Conservation (phyloP, 2,329 filamentous ascomycete species). For the Arthrinium phaeospermum region DNA sequence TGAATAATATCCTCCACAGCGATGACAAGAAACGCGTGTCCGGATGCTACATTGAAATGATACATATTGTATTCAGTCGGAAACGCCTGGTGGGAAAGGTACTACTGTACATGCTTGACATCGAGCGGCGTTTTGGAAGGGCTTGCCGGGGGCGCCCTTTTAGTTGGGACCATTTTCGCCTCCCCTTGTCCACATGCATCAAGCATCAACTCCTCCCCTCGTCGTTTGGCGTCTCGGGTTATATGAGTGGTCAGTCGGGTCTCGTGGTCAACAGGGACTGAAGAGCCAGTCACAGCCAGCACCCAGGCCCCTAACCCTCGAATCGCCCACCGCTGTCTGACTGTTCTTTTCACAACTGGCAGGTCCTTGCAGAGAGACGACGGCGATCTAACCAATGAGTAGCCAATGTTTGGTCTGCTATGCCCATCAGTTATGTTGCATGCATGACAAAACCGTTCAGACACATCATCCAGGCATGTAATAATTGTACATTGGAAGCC, state of each 20-base stretch:
- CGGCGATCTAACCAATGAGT: slow-evolving; percentile 8
- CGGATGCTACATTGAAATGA: neutral
- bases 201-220: neutral
- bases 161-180: slow-evolving; percentile 13
- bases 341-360: neutral
- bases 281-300: slow-evolving; percentile 7
- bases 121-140: slow-evolving; percentile 3
- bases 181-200: neutral
- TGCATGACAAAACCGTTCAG: neutral
- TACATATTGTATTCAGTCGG: neutral
- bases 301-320: neutral
- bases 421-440: neutral
- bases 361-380: slow-evolving; percentile 1
- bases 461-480: neutral
- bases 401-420: neutral
- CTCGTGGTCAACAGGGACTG: slow-evolving; percentile 14
- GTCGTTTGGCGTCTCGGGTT: slow-evolving; percentile 13
- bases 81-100: neutral
- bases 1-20: neutral
- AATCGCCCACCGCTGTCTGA: neutral
- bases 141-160: neutral
- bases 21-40: slow-evolving; percentile 5
- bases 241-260: slow-evolving; percentile 9
- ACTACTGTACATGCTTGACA: neutral
- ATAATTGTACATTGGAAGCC: neutral